Conservation (phyloP, 805 yeast species). For the Tetrapisispora namnaoensis region DNA sequence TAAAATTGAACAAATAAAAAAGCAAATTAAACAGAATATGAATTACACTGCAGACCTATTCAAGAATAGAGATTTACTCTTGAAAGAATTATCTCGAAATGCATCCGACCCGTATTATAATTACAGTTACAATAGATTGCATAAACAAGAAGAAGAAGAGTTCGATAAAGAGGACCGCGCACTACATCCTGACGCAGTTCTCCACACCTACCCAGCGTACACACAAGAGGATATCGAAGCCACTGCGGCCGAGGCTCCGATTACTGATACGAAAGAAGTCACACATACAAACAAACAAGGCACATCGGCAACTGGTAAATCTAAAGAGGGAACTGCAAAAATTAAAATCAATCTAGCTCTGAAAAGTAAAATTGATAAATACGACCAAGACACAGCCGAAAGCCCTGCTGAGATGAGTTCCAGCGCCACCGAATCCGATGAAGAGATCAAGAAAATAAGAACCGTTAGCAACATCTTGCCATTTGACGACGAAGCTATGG, state of each 20-base stretch:
- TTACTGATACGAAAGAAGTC: not conserved
- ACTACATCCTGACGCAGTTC: slow-evolving; percentile 1
- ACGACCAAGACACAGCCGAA: slow-evolving; percentile 7
- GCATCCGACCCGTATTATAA: slow-evolving; percentile 15
- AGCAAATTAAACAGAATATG: slow-evolving; percentile 7
- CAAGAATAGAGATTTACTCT: slow-evolving; percentile 10
- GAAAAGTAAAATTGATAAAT: slow-evolving; percentile 15
- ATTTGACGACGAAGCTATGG: slow-evolving; percentile 11
- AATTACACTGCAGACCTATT: slow-evolving; percentile 12
- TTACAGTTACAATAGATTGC: slow-evolving; percentile 22
- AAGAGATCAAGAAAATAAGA: not conserved
- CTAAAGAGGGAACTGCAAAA: not conserved
- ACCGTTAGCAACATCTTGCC: slow-evolving; percentile 5
- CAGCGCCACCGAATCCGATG: slow-evolving; percentile 3
- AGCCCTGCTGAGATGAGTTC: slow-evolving; percentile 4
- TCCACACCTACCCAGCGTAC: not conserved
- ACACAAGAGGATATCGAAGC: not conserved
- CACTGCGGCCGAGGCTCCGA: not conserved
- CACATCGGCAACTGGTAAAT: not conserved
- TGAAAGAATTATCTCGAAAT: slow-evolving; percentile 19
- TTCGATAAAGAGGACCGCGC: slow-evolving; percentile 13
- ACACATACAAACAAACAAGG: not conserved
- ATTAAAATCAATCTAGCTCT: slow-evolving; percentile 22
- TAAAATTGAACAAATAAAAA: slow-evolving; percentile 7
- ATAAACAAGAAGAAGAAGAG: slow-evolving; percentile 15